phyloP scores from a whole-genome alignment of 75 land plant species.

The Cupressus sempervirens region DNA sequence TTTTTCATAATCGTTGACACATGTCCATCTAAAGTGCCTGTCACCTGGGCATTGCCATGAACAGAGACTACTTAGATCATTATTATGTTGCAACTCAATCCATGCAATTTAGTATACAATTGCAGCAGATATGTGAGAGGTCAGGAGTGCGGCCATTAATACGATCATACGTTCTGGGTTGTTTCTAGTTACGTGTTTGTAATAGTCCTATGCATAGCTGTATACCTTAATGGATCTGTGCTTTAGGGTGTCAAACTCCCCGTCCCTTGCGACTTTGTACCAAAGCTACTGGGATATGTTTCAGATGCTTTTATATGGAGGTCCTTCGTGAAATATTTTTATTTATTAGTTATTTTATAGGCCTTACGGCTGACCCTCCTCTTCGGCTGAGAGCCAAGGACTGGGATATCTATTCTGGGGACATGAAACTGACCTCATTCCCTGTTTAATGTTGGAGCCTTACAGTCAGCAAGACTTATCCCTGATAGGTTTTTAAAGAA shows the following conservation, averaged over 20 bases:
- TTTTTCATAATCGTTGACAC: not conserved
- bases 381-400: too few species aligned
- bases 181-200: not conserved
- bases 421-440: too few species aligned
- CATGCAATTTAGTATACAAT: too few species aligned
- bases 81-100: not conserved
- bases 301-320: not conserved
- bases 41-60: not conserved
- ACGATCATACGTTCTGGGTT: not conserved
- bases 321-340: too few species aligned
- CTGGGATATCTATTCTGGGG: too few species aligned
- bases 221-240: not conserved
- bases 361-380: too few species aligned
- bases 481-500: too few species aligned
- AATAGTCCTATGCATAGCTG: too few species aligned
- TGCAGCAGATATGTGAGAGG: not conserved
- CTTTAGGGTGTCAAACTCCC: not conserved
- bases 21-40: not conserved
- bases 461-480: too few species aligned
- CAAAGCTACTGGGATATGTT: not conserved
- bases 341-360: too few species aligned
- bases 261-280: not conserved
- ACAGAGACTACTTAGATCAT: not conserved
- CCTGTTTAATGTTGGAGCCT: too few species aligned
- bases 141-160: not conserved